Percentiles rank a stretch among this genome's conserved stretches.
phyloP scores from a whole-genome alignment of 1,284 basidiomycete genomes.

The Ganoderma sinense region DNA sequence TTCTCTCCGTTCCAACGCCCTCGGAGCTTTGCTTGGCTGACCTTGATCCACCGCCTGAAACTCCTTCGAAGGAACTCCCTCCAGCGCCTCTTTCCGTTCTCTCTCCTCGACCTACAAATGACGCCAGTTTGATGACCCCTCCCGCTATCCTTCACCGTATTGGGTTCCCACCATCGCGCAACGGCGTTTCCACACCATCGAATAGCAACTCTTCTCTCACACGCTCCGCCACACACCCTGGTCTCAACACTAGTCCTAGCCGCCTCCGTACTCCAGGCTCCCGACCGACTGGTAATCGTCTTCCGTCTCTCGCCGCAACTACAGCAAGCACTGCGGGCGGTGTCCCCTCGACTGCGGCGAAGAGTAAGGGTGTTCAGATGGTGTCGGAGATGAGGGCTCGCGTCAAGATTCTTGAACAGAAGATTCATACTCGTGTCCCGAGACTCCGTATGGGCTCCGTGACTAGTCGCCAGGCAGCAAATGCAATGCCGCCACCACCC shows the following conservation, averaged over 20 bases:
- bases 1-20: conserved; percentile 63
- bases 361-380: conserved; percentile 86
- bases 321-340: conserved; percentile 49
- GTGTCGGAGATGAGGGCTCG: conserved; percentile 87
- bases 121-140: conserved; percentile 40
- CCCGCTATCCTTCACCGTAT: conserved; percentile 58
- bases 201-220: conserved; percentile 49
- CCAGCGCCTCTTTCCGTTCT: conserved; percentile 34
- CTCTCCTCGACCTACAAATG: conserved; percentile 34
- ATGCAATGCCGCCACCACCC: conserved; percentile 43
- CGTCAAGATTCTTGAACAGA: conserved; percentile 81
- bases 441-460: conserved; percentile 80
- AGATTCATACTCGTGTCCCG: conserved; percentile 84
- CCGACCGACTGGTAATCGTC: conserved; percentile 53
- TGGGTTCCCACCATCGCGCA: conserved; percentile 55
- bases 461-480: conserved; percentile 55
- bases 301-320: conserved; percentile 43
- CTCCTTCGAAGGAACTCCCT: conserved; percentile 36
- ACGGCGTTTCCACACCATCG: conserved; percentile 50
- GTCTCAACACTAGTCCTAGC: conserved; percentile 48
- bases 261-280: conserved; percentile 53
- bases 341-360: conserved; percentile 54
- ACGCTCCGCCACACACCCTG: conserved; percentile 66
- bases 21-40: conserved; percentile 70
- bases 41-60: conserved; percentile 56